Percentiles rank a stretch among this genome's conserved stretches.
These are phyloP conservation scores for Lolium multiflorum DNA, from an alignment of 176 grass and related monocot species.

Conservation along the genomic window DNA sequence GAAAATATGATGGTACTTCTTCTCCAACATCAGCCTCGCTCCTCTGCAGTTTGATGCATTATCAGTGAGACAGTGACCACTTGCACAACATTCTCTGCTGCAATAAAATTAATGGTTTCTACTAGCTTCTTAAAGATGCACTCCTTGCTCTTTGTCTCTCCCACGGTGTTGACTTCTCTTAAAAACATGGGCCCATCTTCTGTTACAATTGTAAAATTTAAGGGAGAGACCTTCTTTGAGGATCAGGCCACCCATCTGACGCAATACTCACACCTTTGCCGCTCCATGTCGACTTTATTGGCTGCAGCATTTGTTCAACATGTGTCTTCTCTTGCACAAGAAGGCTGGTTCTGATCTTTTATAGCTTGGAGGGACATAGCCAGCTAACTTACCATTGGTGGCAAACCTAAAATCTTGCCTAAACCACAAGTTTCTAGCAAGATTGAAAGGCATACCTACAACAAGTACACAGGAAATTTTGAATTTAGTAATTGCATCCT, in stretches of 20 bases:
- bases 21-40: background rate
- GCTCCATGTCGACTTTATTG: slow-evolving; percentile 14
- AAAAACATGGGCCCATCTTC: slow-evolving; percentile 10
- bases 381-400: background rate
- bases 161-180: background rate
- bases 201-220: background rate
- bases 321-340: background rate
- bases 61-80: background rate
- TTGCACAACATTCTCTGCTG: background rate
- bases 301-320: background rate
- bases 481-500: background rate
- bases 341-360: background rate
- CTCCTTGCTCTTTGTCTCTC: background rate
- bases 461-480: background rate
- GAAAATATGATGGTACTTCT: background rate
- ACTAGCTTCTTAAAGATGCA: background rate
- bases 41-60: background rate
- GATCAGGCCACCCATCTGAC: background rate
- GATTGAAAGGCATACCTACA: background rate
- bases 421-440: background rate
- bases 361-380: background rate
- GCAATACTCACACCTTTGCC: background rate
- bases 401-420: background rate
- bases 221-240: background rate
- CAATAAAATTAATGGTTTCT: background rate